Conservation (phyloP, 805 yeast species). For the Yueomyces sinensis region DNA sequence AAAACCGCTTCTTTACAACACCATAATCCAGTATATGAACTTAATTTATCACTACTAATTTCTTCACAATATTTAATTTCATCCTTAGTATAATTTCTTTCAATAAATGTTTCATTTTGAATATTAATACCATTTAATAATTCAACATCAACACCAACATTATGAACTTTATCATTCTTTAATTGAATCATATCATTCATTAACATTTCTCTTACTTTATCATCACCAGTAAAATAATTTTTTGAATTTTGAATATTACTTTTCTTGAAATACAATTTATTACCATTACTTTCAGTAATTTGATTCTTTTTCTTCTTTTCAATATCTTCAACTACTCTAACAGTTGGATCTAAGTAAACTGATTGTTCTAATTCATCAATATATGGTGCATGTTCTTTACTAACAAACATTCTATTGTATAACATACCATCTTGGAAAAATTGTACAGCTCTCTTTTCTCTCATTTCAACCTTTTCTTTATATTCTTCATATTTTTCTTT, state of each 20-base stretch:
- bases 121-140: constrained; percentile 67
- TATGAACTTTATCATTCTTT: constrained; percentile 21
- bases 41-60: constrained; percentile 58
- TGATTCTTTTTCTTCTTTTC: constrained; percentile 13
- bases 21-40: constrained; percentile 97
- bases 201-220: constrained; percentile 41
- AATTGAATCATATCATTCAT: constrained; percentile 22
- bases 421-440: constrained; percentile 93
- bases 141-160: constrained; percentile 96
- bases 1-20: constrained; percentile 98
- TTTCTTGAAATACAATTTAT: constrained; percentile 34
- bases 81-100: constrained; percentile 74
- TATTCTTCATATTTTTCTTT: constrained; percentile 60
- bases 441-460: constrained; percentile 85
- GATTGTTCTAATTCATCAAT: constrained; percentile 72
- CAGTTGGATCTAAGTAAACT: constrained; percentile 94
- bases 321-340: constrained; percentile 28
- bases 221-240: constrained; percentile 29
- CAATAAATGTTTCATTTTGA: constrained; percentile 82
- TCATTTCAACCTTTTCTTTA: constrained; percentile 51
- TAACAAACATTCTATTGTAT: constrained; percentile 79
- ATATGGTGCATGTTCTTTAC: constrained; percentile 92
- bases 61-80: constrained; percentile 70
- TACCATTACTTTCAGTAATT: constrained; percentile 8
- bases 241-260: constrained; percentile 36